Evolutionary conservation across 768 basidiomycete species (phyloP).

Genomic region (Boletus insuetus): DNA sequence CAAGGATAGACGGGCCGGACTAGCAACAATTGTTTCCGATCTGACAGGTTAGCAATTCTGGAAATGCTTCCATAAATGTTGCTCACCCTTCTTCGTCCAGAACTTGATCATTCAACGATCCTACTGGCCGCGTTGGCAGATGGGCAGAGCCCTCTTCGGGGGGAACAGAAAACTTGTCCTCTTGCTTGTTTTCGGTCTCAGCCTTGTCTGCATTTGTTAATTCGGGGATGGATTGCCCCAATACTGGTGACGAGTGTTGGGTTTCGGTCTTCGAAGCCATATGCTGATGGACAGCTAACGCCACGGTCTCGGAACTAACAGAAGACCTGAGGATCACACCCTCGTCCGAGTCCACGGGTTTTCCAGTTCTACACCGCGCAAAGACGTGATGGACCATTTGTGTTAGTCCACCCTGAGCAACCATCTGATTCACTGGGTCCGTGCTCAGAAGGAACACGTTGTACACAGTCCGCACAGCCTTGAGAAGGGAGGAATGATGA

Average conservation of each 20-base stretch:
- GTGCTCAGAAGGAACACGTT: slow-evolving; percentile 93
- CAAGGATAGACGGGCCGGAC: slow-evolving; percentile 24
- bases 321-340: slow-evolving; percentile 17
- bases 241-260: slow-evolving; percentile 11
- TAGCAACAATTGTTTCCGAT: slow-evolving; percentile 13
- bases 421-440: slow-evolving; percentile 93
- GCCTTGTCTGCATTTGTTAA: background rate
- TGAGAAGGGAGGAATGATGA: slow-evolving; percentile 93
- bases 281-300: slow-evolving; percentile 7
- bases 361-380: slow-evolving; percentile 60
- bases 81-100: slow-evolving; percentile 23
- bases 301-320: slow-evolving; percentile 21
- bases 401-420: slow-evolving; percentile 95
- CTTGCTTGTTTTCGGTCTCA: slow-evolving; percentile 2
- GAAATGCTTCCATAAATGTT: background rate
- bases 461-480: slow-evolving; percentile 96
- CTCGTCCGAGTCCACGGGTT: slow-evolving; percentile 15
- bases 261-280: slow-evolving; percentile 4
- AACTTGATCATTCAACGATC: slow-evolving; percentile 2
- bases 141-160: slow-evolving; percentile 1
- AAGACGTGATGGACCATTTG: slow-evolving; percentile 99
- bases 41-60: slow-evolving; percentile 4
- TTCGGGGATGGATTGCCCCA: background rate
- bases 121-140: background rate
- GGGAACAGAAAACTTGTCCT: background rate